phyloP scores from a whole-genome alignment of 2,329 filamentous ascomycete genomes.

The Diplodia corticola region DNA sequence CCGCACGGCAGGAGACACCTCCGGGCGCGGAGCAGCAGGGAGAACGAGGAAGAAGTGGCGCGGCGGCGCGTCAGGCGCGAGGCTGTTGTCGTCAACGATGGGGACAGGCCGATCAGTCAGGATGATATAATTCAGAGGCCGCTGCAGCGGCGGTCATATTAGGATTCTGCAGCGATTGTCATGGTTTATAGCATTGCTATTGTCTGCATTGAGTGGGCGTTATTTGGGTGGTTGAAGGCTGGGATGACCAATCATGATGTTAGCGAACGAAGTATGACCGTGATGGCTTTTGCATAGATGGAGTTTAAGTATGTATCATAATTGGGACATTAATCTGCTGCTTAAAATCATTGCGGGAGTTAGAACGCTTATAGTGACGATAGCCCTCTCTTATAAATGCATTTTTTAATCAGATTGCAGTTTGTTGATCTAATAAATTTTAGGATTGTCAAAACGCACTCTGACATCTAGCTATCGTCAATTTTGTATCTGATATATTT shows the following conservation, averaged over 20 bases:
- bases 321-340: neutral
- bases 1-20: slow-evolving; percentile 36
- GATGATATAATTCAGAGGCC: slow-evolving; percentile 73
- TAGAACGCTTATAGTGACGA: neutral
- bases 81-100: slow-evolving; percentile 88
- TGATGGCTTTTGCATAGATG: neutral
- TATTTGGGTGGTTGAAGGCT: neutral
- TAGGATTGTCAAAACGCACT: no score
- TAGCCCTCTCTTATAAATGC: no score
- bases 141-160: slow-evolving; percentile 6
- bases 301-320: neutral
- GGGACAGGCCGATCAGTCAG: slow-evolving; percentile 70
- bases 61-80: slow-evolving; percentile 76
- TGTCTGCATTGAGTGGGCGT: neutral
- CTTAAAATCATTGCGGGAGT: neutral
- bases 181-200: neutral
- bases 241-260: neutral
- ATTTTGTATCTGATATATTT: no score
- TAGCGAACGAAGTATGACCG: neutral
- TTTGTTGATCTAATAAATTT: no score
- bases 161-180: neutral
- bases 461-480: no score
- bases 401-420: no score
- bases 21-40: slow-evolving; percentile 40
- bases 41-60: slow-evolving; percentile 67